phyloP scores from a whole-genome alignment of 495 filamentous ascomycete genomes.

The Extremus antarcticus region DNA sequence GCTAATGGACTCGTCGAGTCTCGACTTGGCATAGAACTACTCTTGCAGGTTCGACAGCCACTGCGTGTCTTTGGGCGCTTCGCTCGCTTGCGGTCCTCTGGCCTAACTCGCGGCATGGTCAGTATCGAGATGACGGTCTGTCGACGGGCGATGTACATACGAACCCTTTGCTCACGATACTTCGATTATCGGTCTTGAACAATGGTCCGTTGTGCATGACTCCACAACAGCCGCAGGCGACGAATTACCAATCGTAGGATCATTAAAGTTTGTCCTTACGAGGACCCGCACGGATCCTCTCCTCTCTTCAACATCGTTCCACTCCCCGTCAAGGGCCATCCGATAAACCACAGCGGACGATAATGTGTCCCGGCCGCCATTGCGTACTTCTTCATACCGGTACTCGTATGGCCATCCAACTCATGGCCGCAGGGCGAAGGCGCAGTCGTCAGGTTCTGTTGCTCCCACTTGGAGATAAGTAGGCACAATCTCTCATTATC shows the following conservation, averaged over 20 bases:
- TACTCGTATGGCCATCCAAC: background rate
- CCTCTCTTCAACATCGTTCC: no score
- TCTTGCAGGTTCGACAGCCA: constrained; percentile 8
- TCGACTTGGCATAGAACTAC: background rate
- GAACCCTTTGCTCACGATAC: background rate
- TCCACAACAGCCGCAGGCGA: no score
- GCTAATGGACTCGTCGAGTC: background rate
- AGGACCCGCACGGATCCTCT: no score
- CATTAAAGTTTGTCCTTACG: no score
- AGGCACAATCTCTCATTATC: background rate
- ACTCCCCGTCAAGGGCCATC: no score
- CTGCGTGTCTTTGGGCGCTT: constrained; percentile 3
- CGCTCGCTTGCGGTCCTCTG: background rate
- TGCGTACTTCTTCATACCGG: no score
- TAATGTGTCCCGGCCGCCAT: no score
- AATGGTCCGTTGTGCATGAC: no score
- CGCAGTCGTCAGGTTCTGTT: background rate
- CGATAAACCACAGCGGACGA: no score
- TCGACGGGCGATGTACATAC: no score
- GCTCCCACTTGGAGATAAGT: background rate
- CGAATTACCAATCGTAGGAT: no score
- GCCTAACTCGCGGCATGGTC: background rate
- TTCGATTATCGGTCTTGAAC: no score
- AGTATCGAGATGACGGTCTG: background rate
- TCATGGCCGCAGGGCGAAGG: background rate